Conservation (phyloP, 139 green algal genomes). For the Chlorella sp. region DNA sequence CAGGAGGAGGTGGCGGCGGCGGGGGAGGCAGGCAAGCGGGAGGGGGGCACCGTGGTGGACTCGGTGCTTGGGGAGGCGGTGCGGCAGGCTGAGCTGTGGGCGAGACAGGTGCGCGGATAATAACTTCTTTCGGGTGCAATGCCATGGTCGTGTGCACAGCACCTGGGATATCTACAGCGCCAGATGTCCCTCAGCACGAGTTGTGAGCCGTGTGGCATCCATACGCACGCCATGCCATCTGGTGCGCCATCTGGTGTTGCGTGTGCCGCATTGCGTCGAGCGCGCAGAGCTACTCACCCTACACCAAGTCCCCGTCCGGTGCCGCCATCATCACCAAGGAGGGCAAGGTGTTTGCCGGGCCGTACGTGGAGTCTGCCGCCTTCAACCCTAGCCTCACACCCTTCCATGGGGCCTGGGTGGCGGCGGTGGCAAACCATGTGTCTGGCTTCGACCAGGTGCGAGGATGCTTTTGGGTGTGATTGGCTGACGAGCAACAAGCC, state of each 20-base stretch:
- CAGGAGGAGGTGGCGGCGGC: not conserved
- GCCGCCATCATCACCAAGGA: constrained; percentile 44
- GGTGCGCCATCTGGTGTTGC: too few relatives aligned
- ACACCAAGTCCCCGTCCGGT: constrained; percentile 69
- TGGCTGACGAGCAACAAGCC: not conserved
- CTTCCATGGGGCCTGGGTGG: constrained; percentile 65
- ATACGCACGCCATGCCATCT: too few relatives aligned
- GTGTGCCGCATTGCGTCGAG: too few relatives aligned
- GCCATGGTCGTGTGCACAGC: too few relatives aligned
- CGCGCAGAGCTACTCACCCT: constrained; percentile 63
- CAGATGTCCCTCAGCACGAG: too few relatives aligned
- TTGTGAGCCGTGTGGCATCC: too few relatives aligned
- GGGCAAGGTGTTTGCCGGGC: constrained; percentile 52
- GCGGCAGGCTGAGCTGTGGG: not conserved
- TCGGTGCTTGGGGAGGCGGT: not conserved
- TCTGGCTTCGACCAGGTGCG: not conserved
- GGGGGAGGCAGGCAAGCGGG: not conserved
- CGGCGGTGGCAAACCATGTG: constrained; percentile 53
- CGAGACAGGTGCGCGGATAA: not conserved
- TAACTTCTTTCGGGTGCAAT: too few relatives aligned
- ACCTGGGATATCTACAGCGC: too few relatives aligned
- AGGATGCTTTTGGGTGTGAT: not conserved
- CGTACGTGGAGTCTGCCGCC: constrained; percentile 72
- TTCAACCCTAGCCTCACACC: constrained; percentile 82
- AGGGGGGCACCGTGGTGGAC: too few relatives aligned